Percentiles rank a stretch among this genome's conserved stretches.
Conservation (phyloP, 352 stramenopile species). For the Globisporangium perplexum region DNA sequence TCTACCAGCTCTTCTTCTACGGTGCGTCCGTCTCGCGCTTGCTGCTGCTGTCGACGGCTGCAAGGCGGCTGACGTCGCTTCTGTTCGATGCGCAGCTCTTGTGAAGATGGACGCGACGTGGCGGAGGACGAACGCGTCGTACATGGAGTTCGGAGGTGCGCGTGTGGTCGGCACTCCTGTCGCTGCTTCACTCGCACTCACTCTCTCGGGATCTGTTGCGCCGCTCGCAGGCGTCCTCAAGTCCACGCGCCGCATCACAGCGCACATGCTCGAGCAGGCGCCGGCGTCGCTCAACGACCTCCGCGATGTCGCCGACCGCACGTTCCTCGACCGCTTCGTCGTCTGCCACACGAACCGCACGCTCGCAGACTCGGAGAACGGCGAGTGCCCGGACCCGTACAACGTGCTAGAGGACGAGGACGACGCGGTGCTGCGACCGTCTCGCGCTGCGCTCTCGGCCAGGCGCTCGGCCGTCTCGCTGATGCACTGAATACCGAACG, state of each 20-base stretch:
- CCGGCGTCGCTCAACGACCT: constrained; percentile 54
- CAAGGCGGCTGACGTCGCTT: neutral
- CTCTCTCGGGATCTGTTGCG: constrained; percentile 4
- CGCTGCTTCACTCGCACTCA: neutral
- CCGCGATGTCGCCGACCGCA: constrained; percentile 39
- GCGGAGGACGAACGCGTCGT: constrained; percentile 72
- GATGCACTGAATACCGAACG: neutral
- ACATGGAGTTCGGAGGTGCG: constrained; percentile 85
- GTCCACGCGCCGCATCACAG: constrained; percentile 49
- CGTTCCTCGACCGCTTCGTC: constrained; percentile 71
- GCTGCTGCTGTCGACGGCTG: neutral
- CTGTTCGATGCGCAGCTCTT: constrained; percentile 32
- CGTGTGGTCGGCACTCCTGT: neutral
- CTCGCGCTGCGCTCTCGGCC: constrained; percentile 11
- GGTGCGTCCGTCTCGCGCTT: constrained; percentile 17
- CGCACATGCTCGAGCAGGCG: constrained; percentile 49
- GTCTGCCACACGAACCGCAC: constrained; percentile 37
- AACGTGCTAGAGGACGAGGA: constrained; percentile 55
- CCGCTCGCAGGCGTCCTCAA: constrained; percentile 65
- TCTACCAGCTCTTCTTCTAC: constrained; percentile 75
- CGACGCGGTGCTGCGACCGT: constrained; percentile 30
- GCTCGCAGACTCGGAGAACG: constrained; percentile 61
- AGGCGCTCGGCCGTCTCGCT: constrained; percentile 2
- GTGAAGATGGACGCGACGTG: constrained; percentile 83
- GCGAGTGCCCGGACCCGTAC: constrained; percentile 67